Evolutionary conservation across 306 rosid species (phyloP), one percentile per base, ranked within the genome.

Genomic region (Malus sylvestris): DNA sequence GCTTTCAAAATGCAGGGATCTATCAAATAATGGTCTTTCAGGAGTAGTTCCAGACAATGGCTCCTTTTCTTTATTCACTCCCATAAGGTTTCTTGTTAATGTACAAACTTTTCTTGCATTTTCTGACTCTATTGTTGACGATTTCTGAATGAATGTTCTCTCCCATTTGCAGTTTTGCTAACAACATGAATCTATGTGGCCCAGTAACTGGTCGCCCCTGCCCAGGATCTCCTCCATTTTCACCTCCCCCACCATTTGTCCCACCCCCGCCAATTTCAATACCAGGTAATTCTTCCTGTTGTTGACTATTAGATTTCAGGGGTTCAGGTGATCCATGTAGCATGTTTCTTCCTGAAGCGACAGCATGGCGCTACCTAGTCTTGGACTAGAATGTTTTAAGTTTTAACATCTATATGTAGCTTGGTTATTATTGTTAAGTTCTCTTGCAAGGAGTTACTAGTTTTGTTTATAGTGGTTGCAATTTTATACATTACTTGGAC

Each of bases 181-280:
- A 92, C 84, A 96, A 96, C 87, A 45, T 87, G 91, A 87, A 40
- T 85, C 91, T 96, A 18, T 96, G 99, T 80, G 99, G 99, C 71
- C 99, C 98, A n/a, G 99, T 96, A 35, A 91, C 99, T 68, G 97
- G 97, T 60, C 98, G 72, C 58, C 99, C 99, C 30, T 96, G 99
- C 88, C 99, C 99, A 22, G 98, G 98, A 74, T 92, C 99, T 69
- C 99, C 99, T 59, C 99, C 99, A 73, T 96, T 96, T 83, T 92
- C 99, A 71, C 99, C 99, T 68, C 99, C 99, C 78, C 99, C 99
- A 5, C 99, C 99, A 29, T 96, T 92, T 89, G 91, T 92, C 8
- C 99, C 96, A 61, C 97, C 99, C 10, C 90, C 98, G 3, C 96
- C 99, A 53, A 83, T 88, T 70, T 83, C 99, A 78, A 66, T 77